Conservation (phyloP, 2,329 filamentous ascomycete genomes). For the Penicillium sp. region DNA sequence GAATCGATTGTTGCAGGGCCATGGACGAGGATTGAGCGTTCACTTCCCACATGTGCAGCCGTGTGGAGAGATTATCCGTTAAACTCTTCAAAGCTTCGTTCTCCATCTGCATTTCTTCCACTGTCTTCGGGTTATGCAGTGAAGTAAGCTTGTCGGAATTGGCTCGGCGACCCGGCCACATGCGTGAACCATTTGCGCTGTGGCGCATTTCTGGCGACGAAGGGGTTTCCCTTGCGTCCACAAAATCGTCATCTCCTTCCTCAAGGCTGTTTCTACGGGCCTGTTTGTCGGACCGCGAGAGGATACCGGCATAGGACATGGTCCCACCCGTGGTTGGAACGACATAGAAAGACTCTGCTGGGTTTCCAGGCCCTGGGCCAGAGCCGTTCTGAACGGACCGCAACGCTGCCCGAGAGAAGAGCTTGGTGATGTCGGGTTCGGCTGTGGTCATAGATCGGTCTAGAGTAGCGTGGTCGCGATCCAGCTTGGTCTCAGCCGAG, state of each 20-base stretch:
- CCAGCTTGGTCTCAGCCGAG: conserved; percentile 38
- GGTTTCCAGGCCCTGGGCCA: conserved; percentile 60
- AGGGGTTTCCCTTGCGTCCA: conserved; percentile 76
- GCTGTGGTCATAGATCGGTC: conserved; percentile 43
- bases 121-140: conserved; percentile 58
- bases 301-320: conserved; percentile 87
- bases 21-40: conserved; percentile 85
- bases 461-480: conserved; percentile 42
- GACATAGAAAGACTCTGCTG: conserved; percentile 80
- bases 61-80: conserved; percentile 81
- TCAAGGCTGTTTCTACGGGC: conserved; percentile 52
- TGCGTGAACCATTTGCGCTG: conserved; percentile 43
- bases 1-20: conserved; percentile 80
- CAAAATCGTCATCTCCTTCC: conserved; percentile 82
- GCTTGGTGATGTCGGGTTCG: conserved; percentile 76
- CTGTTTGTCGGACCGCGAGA: conserved; percentile 57
- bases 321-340: conserved; percentile 91
- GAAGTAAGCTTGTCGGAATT: conserved; percentile 36
- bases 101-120: conserved; percentile 86
- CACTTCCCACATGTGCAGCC: conserved; percentile 90
- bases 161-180: conserved; percentile 16
- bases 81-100: conserved; percentile 84
- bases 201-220: conserved; percentile 50
- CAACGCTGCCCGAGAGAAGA: conserved; percentile 84
- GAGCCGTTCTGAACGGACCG: conserved; percentile 71